These are phyloP conservation scores for Urtica urens DNA, from an alignment of 306 rosid genomes.

Conservation along the genomic window DNA sequence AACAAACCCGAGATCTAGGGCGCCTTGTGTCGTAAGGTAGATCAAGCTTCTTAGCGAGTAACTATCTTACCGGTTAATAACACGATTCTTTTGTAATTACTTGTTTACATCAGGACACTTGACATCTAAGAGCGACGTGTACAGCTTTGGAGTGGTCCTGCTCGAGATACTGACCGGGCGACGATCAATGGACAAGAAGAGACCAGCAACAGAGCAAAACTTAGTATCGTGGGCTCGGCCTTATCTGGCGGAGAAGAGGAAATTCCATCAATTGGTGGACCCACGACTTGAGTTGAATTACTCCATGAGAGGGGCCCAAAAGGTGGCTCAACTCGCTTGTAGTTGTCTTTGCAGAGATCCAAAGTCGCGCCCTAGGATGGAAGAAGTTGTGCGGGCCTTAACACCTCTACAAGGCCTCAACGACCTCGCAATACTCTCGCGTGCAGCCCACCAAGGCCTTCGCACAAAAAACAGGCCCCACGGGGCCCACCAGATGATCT, in stretches of 20 bases:
- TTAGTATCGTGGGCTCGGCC: conserved; percentile 92
- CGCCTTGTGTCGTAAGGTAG: no score
- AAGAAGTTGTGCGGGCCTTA: conserved; percentile 70
- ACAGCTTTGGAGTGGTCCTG: conserved; percentile 88
- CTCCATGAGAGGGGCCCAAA: conserved; percentile 79
- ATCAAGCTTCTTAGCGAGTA: no score
- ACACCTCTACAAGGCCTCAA: conserved; percentile 75
- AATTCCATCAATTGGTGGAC: conserved; percentile 61
- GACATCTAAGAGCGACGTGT: conserved; percentile 91
- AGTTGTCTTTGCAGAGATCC: conserved; percentile 81
- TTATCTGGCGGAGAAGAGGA: conserved; percentile 78
- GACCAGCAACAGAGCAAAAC: conserved; percentile 87
- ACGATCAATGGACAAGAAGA: conserved; percentile 95
- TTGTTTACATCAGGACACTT: conserved; percentile 54
- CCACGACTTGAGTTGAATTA: conserved; percentile 77
- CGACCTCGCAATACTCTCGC: conserved; percentile 72
- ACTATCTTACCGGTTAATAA: no score
- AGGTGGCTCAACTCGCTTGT: conserved; percentile 76
- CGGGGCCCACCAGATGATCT: conserved; percentile 53
- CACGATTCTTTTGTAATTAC: no score
- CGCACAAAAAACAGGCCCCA: conserved; percentile 59
- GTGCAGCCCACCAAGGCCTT: conserved; percentile 54
- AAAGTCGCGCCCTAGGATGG: conserved; percentile 82
- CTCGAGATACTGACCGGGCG: conserved; percentile 90
- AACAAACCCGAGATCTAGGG: no score